These are phyloP conservation scores for Pseudogymnoascus sp. DNA, from an alignment of 2,329 filamentous ascomycete genomes.

Conservation along the genomic window DNA sequence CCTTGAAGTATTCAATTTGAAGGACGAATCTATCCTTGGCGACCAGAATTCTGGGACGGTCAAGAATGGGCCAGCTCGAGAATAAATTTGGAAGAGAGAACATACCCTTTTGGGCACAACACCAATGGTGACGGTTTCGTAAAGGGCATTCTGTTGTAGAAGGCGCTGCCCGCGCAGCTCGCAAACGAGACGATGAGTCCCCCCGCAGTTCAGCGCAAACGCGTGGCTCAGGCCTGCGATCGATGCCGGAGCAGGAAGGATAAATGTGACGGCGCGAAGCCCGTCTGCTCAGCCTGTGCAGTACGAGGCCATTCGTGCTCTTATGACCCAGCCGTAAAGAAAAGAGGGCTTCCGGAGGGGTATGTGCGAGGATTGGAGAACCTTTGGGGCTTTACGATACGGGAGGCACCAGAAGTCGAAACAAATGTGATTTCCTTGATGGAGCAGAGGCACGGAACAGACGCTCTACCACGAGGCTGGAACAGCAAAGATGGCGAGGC, in stretches of 20 bases:
- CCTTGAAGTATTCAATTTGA: background rate
- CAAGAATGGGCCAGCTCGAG: background rate
- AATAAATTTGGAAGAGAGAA: background rate
- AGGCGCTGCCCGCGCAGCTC: background rate
- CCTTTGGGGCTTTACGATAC: constrained; percentile 12
- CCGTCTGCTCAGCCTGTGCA: constrained; percentile 60
- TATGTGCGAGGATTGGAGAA: constrained; percentile 65
- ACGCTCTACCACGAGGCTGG: constrained; percentile 27
- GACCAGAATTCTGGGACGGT: background rate
- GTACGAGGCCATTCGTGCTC: constrained; percentile 57
- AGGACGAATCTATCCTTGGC: background rate
- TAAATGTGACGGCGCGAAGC: constrained; percentile 65
- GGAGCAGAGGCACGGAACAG: constrained; percentile 27
- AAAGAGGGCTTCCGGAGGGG: constrained; percentile 67
- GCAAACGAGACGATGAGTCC: constrained; percentile 2
- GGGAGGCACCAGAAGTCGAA: constrained; percentile 11
- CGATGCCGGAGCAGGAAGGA: constrained; percentile 61
- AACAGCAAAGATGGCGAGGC: constrained; percentile 40
- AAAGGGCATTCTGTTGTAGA: background rate
- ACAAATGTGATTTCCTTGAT: constrained; percentile 12
- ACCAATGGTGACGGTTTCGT: background rate
- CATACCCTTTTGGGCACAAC: constrained; percentile 8
- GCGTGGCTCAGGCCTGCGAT: constrained; percentile 49
- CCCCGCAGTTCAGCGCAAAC: background rate
- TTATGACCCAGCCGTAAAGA: constrained; percentile 64